phyloP scores from a whole-genome alignment of 176 grass and related monocot species.

The Triticum dicoccoides region DNA sequence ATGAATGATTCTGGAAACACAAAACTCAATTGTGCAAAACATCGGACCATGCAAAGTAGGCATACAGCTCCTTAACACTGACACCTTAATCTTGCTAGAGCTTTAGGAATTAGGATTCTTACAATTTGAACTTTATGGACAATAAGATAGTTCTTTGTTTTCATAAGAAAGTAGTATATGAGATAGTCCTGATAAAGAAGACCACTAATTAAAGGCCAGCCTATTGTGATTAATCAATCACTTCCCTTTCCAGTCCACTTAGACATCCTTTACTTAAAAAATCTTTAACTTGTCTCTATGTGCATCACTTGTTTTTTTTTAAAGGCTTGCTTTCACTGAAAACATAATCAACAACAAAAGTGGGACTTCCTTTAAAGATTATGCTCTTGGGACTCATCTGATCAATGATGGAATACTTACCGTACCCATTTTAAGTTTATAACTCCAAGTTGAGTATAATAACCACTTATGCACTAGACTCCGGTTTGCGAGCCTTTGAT shows the following conservation, averaged over 20 bases:
- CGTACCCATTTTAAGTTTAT: no score
- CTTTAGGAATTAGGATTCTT: neutral
- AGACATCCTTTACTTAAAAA: neutral
- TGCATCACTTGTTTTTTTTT: neutral
- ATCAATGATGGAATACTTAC: neutral
- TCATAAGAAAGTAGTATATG: neutral
- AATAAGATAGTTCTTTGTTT: neutral
- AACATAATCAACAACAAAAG: conserved; percentile 1
- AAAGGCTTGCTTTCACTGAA: neutral
- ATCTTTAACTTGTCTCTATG: neutral
- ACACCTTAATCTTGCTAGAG: neutral
- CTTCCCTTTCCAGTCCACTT: neutral
- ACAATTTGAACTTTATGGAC: neutral
- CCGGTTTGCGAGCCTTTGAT: neutral
- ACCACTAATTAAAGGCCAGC: neutral
- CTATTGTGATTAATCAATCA: neutral
- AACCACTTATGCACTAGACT: neutral
- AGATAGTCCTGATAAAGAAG: neutral
- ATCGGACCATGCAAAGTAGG: neutral
- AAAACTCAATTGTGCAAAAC: neutral
- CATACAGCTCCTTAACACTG: neutral
- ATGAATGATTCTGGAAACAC: neutral
- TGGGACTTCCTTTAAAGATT: neutral
- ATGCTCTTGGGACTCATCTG: neutral
- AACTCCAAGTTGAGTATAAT: neutral